These are phyloP conservation scores for Camelina hispida DNA, from an alignment of 345 rosid genomes.

Conservation along the genomic window DNA sequence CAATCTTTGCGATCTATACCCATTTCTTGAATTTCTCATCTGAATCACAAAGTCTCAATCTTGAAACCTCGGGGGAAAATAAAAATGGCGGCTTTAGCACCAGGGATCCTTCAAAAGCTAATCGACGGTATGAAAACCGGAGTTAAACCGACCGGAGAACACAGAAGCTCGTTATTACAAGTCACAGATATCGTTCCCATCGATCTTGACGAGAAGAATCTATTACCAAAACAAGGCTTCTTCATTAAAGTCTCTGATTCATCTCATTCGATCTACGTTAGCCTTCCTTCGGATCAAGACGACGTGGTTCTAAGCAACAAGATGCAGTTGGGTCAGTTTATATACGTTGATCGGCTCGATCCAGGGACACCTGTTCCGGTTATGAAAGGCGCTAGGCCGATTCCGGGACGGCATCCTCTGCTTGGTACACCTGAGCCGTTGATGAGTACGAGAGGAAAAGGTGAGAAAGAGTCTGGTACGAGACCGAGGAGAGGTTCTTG, in stretches of 20 bases:
- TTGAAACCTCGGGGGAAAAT: background rate
- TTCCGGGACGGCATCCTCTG: slow-evolving; percentile 91
- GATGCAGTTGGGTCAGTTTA: slow-evolving; percentile 95
- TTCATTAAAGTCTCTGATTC: slow-evolving; percentile 92
- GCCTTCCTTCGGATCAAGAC: slow-evolving; percentile 84
- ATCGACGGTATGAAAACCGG: slow-evolving; percentile 88
- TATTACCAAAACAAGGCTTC: slow-evolving; percentile 90
- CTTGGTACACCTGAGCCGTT: slow-evolving; percentile 90
- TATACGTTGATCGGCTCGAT: slow-evolving; percentile 82
- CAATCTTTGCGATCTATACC: slow-evolving; percentile 23
- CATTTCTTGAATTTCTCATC: slow-evolving; percentile 25
- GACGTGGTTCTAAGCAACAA: slow-evolving; percentile 84
- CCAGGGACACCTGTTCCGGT: slow-evolving; percentile 95
- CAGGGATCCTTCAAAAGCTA: slow-evolving; percentile 79
- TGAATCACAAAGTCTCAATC: slow-evolving; percentile 8
- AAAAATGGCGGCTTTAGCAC: slow-evolving; percentile 79
- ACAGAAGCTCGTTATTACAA: slow-evolving; percentile 85
- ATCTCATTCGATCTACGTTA: slow-evolving; percentile 86
- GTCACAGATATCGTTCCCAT: slow-evolving; percentile 95
- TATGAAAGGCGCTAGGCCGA: slow-evolving; percentile 77
- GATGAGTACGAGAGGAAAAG: slow-evolving; percentile 66
- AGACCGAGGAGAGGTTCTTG: slow-evolving; percentile 81
- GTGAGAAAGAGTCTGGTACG: slow-evolving; percentile 51
- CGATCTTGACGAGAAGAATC: slow-evolving; percentile 91
- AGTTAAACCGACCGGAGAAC: slow-evolving; percentile 80